A percentile compares a stretch with the other conserved stretches of the same genome.
Evolutionary conservation across 257 asterid species (phyloP).

Genomic region (Striga asiatica): DNA sequence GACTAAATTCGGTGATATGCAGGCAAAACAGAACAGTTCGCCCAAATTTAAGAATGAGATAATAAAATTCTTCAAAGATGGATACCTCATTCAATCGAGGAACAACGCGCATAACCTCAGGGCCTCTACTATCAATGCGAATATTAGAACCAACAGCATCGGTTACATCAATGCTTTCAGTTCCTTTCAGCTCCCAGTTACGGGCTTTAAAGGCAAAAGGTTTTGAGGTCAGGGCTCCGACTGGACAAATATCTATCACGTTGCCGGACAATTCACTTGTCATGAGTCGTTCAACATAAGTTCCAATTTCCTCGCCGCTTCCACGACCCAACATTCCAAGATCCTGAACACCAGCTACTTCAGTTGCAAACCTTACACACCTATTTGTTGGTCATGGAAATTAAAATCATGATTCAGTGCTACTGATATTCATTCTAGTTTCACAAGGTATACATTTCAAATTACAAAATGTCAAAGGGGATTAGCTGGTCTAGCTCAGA

Average conservation of each 20-base stretch:
- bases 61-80: not conserved
- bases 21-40: not conserved
- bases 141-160: slow-evolving; percentile 99
- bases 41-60: not conserved
- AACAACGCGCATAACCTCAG: slow-evolving; percentile 88
- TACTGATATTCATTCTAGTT: slow-evolving; percentile 3
- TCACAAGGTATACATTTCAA: not conserved
- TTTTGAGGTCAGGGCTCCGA: slow-evolving; percentile 95
- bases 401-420: slow-evolving; percentile 14
- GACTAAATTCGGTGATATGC: not conserved
- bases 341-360: slow-evolving; percentile 93
- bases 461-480: not conserved
- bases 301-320: slow-evolving; percentile 99
- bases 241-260: slow-evolving; percentile 97
- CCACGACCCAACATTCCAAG: slow-evolving; percentile 99
- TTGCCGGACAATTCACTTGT: slow-evolving; percentile 98
- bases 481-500: not conserved
- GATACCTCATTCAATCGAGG: slow-evolving; percentile 94
- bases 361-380: slow-evolving; percentile 94
- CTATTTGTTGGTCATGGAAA: slow-evolving; percentile 34
- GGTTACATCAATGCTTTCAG: slow-evolving; percentile 95
- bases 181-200: slow-evolving; percentile 96
- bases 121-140: slow-evolving; percentile 97
- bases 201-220: slow-evolving; percentile 99
- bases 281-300: slow-evolving; percentile 94